Base-by-base conservation (phyloP, 73 alveolate species). In the Paramecium tetraurelia region DNA sequence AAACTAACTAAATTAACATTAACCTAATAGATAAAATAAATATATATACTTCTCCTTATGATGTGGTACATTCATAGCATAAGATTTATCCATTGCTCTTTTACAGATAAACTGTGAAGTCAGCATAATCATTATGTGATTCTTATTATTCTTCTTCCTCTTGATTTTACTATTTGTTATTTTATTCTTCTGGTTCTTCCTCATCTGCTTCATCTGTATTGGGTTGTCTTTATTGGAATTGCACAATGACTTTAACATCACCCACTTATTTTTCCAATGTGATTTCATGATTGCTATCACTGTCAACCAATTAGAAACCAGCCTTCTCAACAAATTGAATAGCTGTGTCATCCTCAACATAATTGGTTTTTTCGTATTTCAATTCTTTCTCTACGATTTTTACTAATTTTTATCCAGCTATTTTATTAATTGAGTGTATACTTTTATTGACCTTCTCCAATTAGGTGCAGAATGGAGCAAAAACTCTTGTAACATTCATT, bases 371-470 rank as follows among this genome's bases (percentile, higher is more conserved):
- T 36, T 89, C 94, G 36, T 71, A 89, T 72, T 89, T 89, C 22
- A 70, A 53, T 46, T 89, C 94, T 58, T 70, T 89, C 77, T 89
- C 94, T 71, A 89, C 92, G 21, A 83, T 83, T 83, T 71, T 89
- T 11, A 31, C n/a, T 21, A 89, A 83, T 46, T 83, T 89, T 31
- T 35, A 31, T 22, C 59, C 59, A 72, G 63, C 86, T 72, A 33
- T 12, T 27, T 14, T 11, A 9, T 9, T 29, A 36, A 72, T n/a
- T 9, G 9, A 4, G 2, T 16, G 12, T 36, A n/a, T 72, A 72
- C 86, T 72, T 38, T 72, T 72, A 72, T 72, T 18, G 0, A 72
- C 16, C 68, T 36, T 72, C 14, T 72, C 86, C 18, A 72, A 14
- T 35, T 11, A 35, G 38, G 41, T 14, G 20, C 86, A 12, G 18